Conservation (phyloP, 176 grass and related monocot genomes). For the Cenchrus americanus region DNA sequence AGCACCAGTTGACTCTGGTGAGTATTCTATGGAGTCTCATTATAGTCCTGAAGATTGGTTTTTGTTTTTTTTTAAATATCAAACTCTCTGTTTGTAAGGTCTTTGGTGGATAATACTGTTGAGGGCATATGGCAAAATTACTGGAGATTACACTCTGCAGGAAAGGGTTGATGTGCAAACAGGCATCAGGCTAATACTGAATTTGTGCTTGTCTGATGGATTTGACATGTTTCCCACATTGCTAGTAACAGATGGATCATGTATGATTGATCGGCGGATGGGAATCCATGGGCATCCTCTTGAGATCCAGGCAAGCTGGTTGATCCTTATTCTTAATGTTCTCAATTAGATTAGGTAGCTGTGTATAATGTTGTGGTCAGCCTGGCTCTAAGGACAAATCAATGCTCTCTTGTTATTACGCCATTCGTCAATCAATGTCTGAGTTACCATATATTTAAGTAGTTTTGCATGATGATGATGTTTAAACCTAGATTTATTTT, state of each 20-base stretch:
- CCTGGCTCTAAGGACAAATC: background rate
- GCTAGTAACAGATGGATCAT: slow-evolving; percentile 94
- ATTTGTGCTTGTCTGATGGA: slow-evolving; percentile 94
- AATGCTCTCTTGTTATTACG: slow-evolving; percentile 12
- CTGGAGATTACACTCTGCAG: slow-evolving; percentile 87
- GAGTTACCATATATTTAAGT: background rate
- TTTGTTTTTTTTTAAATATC: slow-evolving; percentile 21
- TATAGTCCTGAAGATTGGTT: slow-evolving; percentile 7
- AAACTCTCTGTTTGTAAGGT: slow-evolving; percentile 55
- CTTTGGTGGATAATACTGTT: slow-evolving; percentile 98
- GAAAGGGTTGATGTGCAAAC: slow-evolving; percentile 97
- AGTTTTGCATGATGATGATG: slow-evolving; percentile 1
- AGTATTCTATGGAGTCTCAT: slow-evolving; percentile 29
- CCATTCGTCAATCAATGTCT: background rate
- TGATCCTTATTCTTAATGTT: background rate
- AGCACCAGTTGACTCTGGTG: slow-evolving; percentile 95
- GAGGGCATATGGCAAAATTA: slow-evolving; percentile 94
- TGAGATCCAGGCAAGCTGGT: slow-evolving; percentile 87
- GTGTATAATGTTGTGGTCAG: background rate
- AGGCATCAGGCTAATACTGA: slow-evolving; percentile 84
- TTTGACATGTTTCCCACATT: slow-evolving; percentile 98
- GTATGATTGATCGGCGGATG: slow-evolving; percentile 98
- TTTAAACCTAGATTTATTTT: background rate
- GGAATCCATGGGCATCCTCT: slow-evolving; percentile 98
- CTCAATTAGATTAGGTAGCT: slow-evolving; percentile 12